Evolutionary conservation across 768 basidiomycete genomes (phyloP), one percentile per base, ranked within the genome.

Genomic region (Kwoniella newhampshirensis): DNA sequence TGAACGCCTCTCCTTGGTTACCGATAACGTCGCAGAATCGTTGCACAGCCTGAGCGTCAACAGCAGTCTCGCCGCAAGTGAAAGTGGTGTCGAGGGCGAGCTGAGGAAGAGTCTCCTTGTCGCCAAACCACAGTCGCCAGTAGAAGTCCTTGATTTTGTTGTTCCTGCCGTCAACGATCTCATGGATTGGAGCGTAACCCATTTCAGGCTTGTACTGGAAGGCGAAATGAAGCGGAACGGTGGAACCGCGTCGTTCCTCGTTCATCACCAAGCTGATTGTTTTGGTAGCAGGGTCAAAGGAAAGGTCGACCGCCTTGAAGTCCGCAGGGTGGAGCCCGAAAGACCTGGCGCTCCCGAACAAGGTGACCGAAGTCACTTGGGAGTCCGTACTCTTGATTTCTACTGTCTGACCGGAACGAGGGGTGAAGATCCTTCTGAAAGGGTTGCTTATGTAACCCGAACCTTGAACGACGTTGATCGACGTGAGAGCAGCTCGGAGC

Each of bases 51-150:
- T 80, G 78, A 18, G 86, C 84, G 39, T 86, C 82, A 74, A 97
- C 87, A 2, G 82, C 84, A 54, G 92, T 87, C 75, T 90, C 87
- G 1, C 89, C 91, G 21, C 91, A 88, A 51, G 84, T 83, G 79
- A 97, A 94, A 13, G 83, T 87, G 63, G 89, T 88, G 47, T 82
- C 83, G 51, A 94, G 81, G 67, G 86, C 82, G 60, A 98, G 85
- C n/a, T 82, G 77, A 9, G 92, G 88, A 23, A 97, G 81, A 1
- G 75, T 75, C 65, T 87, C 83, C 59, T 88, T 80, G 70, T 91
- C 91, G 35, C 96, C 92, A 74, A 91, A 94, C 96, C 96, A 98
- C 30, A 98, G 79, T 74, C 86, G 86, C 96, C 96, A 99, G 81
- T 99, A 99, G 75, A 98, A 98, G 67, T 88, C 84, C 79, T 96